Percentiles rank a stretch among this genome's conserved stretches.
Evolutionary conservation across 2,329 filamentous ascomycete genomes (phyloP).

Genomic region (Corinectria fuckeliana): DNA sequence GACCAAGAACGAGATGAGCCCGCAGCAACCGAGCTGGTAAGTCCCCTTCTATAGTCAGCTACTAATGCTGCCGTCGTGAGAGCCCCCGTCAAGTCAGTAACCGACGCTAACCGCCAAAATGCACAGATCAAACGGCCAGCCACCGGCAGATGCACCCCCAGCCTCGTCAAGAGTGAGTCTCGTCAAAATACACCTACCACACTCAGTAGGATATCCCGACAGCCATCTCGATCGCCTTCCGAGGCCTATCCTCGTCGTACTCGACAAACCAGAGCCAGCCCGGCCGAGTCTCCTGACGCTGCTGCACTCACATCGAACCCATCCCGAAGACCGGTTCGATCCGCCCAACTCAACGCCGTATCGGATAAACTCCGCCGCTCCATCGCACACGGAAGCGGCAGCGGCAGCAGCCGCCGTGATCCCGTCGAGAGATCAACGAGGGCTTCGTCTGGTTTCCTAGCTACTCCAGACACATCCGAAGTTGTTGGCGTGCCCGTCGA

Average conservation of each 20-base stretch:
- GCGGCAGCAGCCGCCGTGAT: slow-evolving; percentile 33
- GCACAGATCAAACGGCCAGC: slow-evolving; percentile 31
- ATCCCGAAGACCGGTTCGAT: slow-evolving; percentile 37
- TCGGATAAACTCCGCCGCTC: slow-evolving; percentile 47
- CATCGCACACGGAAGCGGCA: slow-evolving; percentile 35
- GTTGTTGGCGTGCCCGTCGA: slow-evolving; percentile 39
- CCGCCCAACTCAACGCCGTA: slow-evolving; percentile 39
- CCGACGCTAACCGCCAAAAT: slow-evolving; percentile 10
- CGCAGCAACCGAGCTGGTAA: slow-evolving; percentile 29
- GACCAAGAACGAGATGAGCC: slow-evolving; percentile 31
- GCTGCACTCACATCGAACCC: slow-evolving; percentile 28
- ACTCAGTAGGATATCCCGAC: slow-evolving; percentile 38
- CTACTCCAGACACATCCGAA: slow-evolving; percentile 66
- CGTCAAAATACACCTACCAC: slow-evolving; percentile 36
- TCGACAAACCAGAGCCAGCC: slow-evolving; percentile 39
- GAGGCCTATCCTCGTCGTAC: slow-evolving; percentile 42
- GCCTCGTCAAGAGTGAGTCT: slow-evolving; percentile 37
- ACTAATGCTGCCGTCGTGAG: background rate
- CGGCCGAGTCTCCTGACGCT: slow-evolving; percentile 41
- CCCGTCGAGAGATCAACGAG: slow-evolving; percentile 34
- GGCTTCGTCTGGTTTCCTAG: slow-evolving; percentile 48
- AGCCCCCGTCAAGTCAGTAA: background rate
- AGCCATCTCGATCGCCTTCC: slow-evolving; percentile 44
- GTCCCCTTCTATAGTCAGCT: slow-evolving; percentile 1
- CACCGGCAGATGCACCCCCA: slow-evolving; percentile 36